Evolutionary conservation across 2,329 filamentous ascomycete species (phyloP), one percentile per base, ranked within the genome.

Genomic region (Neurospora sp.): DNA sequence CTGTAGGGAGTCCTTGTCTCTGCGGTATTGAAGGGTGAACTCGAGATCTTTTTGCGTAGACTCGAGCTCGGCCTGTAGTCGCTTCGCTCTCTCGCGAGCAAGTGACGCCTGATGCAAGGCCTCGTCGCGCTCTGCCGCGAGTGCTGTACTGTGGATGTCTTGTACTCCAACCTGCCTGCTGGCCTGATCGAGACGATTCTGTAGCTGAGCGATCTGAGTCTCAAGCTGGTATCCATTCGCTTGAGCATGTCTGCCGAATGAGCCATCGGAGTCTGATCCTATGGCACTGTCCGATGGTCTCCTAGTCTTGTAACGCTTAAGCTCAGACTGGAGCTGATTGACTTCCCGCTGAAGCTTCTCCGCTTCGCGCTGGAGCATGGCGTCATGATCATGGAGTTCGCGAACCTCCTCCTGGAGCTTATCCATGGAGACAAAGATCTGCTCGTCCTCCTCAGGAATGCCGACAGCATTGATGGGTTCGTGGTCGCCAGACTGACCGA

Each of bases 71-170:
- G 72, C 87, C 69, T 83, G 82, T 68, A 77, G 73, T 38, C 78
- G 77, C 36, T 75, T 72, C 40, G 74, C 74, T 57, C 71, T 70
- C 67, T 85, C 82, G 52, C 86, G 89, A 4, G 88, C 88, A 67
- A 88, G 83, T 37, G 86, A 86, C 6, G 89, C 82, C 74, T 89
- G 89, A 68, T 84, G 84, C 67, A 90, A 82, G 43, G 90, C 85
- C 66, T 88, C 87, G 73, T 92, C 89, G 38, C 88, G 85, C 78
- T 92, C 90, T 38, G 86, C 83, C 3, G 84, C 83, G 57, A 91
- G 79, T 3, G 88, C 85, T 72, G 89, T 86, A 70, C 86, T 88
- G 72, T 88, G 85, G 68, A 89, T 88, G 67, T 91, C 87, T 41
- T 85, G 83, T n/a, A 87, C 83, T 71, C 85, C 87, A 33, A 86